A percentile compares a stretch with the other conserved stretches of the same genome.
These are phyloP conservation scores for Ophiocordyceps sinensis DNA, from an alignment of 2,329 filamentous ascomycete genomes.

Conservation along the genomic window DNA sequence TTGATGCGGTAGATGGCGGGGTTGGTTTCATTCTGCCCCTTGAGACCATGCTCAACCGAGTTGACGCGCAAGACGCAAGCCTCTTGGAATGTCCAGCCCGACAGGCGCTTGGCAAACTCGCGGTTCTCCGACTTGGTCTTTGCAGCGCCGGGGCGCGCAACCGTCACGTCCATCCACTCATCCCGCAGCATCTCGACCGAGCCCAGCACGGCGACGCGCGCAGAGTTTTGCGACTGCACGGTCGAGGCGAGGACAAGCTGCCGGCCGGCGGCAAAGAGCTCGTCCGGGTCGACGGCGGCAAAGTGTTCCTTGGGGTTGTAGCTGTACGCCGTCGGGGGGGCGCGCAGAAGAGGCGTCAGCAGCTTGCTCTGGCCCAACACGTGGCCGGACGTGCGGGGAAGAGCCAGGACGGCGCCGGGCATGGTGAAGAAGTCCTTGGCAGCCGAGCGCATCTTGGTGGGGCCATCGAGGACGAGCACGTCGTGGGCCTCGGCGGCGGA, in stretches of 20 bases:
- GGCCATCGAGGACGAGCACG: slow-evolving; percentile 64
- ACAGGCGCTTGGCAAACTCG: slow-evolving; percentile 70
- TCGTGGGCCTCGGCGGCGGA: slow-evolving; percentile 76
- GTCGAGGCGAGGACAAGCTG: slow-evolving; percentile 78
- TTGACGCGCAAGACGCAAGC: slow-evolving; percentile 77
- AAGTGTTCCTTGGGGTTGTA: slow-evolving; percentile 85
- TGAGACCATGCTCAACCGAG: slow-evolving; percentile 61
- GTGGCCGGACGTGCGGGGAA: slow-evolving; percentile 71
- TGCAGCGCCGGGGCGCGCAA: slow-evolving; percentile 42
- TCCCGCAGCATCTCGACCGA: slow-evolving; percentile 79
- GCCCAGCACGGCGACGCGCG: slow-evolving; percentile 73
- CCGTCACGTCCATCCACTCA: slow-evolving; percentile 73
- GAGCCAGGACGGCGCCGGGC: slow-evolving; percentile 49
- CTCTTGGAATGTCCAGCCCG: slow-evolving; percentile 96
- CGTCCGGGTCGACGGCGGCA: slow-evolving; percentile 49
- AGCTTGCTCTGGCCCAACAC: slow-evolving; percentile 64
- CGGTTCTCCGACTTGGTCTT: slow-evolving; percentile 58
- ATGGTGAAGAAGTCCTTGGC: slow-evolving; percentile 62
- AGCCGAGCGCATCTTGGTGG: slow-evolving; percentile 48
- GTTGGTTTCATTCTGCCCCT: slow-evolving; percentile 48
- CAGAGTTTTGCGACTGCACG: slow-evolving; percentile 85
- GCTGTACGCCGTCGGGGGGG: slow-evolving; percentile 74
- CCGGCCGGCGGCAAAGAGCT: slow-evolving; percentile 69
- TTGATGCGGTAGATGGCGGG: slow-evolving; percentile 89
- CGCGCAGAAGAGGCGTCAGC: slow-evolving; percentile 67